Conservation (phyloP, 1,139 yeast species). For the Kodamaea sp. region DNA sequence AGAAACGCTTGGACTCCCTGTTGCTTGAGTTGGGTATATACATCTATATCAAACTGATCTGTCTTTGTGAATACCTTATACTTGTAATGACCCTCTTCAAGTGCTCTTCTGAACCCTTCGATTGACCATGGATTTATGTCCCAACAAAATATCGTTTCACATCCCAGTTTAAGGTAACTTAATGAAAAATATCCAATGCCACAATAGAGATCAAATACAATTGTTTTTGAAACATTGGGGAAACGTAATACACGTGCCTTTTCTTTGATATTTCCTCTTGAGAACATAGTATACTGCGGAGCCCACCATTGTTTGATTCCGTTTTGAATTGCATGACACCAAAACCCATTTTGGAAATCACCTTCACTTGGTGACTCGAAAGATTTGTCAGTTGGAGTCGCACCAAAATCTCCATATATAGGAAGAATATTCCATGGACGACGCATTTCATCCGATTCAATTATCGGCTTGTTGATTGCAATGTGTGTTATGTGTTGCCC, state of each 20-base stretch:
- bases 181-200: conserved; percentile 87
- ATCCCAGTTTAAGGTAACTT: conserved; percentile 57
- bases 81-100: conserved; percentile 41
- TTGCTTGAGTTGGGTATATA: conserved; percentile 7
- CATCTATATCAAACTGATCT: conserved; percentile 26
- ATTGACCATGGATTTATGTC: conserved; percentile 86
- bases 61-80: conserved; percentile 29
- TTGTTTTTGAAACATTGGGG: conserved; percentile 20
- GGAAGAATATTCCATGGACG: conserved; percentile 59
- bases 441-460: conserved; percentile 53
- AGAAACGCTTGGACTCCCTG: conserved; percentile 30
- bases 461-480: conserved; percentile 70
- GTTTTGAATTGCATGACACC: conserved; percentile 73
- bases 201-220: conserved; percentile 68
- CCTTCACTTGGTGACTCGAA: conserved; percentile 35
- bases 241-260: conserved; percentile 60
- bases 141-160: conserved; percentile 63
- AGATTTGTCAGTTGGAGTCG: conserved; percentile 23
- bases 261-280: conserved; percentile 84
- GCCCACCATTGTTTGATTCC: conserved; percentile 82
- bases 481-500: conserved; percentile 48
- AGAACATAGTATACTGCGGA: conserved; percentile 82
- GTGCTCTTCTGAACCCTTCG: conserved; percentile 62
- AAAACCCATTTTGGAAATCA: conserved; percentile 55
- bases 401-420: conserved; percentile 65